These are phyloP conservation scores for Tagetes erecta DNA, from an alignment of 129 eudicot species.

Conservation along the genomic window DNA sequence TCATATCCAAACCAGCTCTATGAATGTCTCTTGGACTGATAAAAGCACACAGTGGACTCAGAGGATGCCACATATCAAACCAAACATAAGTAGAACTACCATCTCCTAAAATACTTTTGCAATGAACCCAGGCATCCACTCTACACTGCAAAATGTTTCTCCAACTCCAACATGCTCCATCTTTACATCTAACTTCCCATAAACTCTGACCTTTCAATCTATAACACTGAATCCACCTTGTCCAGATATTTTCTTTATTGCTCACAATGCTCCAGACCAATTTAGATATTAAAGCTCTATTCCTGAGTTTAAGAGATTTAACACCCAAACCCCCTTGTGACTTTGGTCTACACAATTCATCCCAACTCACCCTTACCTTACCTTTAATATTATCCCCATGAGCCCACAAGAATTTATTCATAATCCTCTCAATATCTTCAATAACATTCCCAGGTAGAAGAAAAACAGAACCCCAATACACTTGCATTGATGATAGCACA, in stretches of 20 bases:
- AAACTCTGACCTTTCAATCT: neutral
- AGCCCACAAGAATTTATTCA: neutral
- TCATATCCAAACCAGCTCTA: too few relatives aligned
- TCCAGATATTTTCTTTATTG: neutral
- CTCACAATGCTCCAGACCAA: neutral
- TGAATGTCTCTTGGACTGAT: too few relatives aligned
- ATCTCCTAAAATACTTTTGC: too few relatives aligned
- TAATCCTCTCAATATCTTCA: neutral
- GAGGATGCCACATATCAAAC: too few relatives aligned
- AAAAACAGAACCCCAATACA: neutral
- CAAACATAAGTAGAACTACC: too few relatives aligned
- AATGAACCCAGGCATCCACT: too few relatives aligned
- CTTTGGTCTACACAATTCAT: neutral
- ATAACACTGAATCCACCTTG: neutral
- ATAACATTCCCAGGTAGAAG: neutral
- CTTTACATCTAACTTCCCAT: neutral
- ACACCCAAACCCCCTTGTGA: neutral
- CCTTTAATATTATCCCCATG: neutral
- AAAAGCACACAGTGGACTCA: too few relatives aligned
- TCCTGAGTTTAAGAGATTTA: neutral
- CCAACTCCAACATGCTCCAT: neutral
- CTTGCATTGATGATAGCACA: neutral
- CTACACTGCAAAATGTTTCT: too few relatives aligned
- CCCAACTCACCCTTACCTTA: neutral
- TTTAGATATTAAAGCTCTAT: neutral